Conservation (phyloP, 768 basidiomycete species). For the Lyophyllum atratum region DNA sequence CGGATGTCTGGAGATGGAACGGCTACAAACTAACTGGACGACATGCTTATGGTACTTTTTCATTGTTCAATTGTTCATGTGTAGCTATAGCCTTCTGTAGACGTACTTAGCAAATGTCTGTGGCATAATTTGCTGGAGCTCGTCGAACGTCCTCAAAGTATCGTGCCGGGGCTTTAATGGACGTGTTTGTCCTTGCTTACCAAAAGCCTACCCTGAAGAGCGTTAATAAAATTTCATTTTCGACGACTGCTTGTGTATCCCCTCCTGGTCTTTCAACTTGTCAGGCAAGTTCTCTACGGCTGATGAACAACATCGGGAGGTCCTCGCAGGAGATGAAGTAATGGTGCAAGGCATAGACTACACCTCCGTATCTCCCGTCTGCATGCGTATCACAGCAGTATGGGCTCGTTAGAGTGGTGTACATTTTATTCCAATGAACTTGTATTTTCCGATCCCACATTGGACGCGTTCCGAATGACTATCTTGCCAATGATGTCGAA, state of each 20-base stretch:
- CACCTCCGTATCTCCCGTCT: slow-evolving; percentile 87
- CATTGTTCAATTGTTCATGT: too few relatives aligned
- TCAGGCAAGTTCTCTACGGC: slow-evolving; percentile 36
- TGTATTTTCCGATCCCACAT: neutral
- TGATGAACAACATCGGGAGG: slow-evolving; percentile 50
- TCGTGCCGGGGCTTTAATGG: too few relatives aligned
- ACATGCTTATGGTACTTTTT: too few relatives aligned
- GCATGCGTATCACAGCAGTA: slow-evolving; percentile 48
- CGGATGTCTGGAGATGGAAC: too few relatives aligned
- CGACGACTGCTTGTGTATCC: slow-evolving; percentile 27
- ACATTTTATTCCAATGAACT: slow-evolving; percentile 48
- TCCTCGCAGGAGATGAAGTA: slow-evolving; percentile 90
- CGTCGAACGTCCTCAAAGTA: neutral
- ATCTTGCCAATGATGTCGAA: too few relatives aligned
- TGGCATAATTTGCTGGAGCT: too few relatives aligned
- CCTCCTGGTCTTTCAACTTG: slow-evolving; percentile 44
- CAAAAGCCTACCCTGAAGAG: slow-evolving; percentile 24
- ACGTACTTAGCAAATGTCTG: too few relatives aligned
- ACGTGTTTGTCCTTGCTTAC: neutral
- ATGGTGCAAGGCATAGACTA: slow-evolving; percentile 86
- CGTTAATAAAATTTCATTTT: slow-evolving; percentile 7
- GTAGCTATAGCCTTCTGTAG: too few relatives aligned
- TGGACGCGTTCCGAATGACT: neutral
- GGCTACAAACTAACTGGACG: too few relatives aligned
- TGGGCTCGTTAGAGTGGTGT: slow-evolving; percentile 87